Conservation (phyloP, 441 rosid genomes). For the Pelargonium citronellum region DNA sequence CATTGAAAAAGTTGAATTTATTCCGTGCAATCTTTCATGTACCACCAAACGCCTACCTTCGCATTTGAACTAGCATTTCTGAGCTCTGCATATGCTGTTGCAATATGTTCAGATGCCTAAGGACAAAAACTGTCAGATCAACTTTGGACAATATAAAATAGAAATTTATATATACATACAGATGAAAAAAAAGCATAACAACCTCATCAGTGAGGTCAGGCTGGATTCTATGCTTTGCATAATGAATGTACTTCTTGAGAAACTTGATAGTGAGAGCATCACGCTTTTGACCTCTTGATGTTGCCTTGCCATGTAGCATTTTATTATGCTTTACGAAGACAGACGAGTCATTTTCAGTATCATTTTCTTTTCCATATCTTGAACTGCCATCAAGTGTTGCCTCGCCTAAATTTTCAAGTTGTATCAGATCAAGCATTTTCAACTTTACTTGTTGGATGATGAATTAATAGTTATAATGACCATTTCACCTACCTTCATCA, state of each 20-base stretch:
- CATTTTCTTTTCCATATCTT: constrained; percentile 73
- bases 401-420: constrained; percentile 43
- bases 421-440: constrained; percentile 23
- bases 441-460: constrained; percentile 4
- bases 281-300: constrained; percentile 58
- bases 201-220: constrained; percentile 97
- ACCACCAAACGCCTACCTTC: constrained; percentile 46
- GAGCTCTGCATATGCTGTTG: constrained; percentile 90
- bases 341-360: constrained; percentile 60
- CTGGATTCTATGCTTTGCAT: constrained; percentile 89
- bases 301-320: constrained; percentile 80
- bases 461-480: constrained; percentile 12
- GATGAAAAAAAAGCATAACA: constrained; percentile 9
- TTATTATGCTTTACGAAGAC: constrained; percentile 86
- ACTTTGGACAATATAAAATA: neutral
- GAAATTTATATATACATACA: neutral
- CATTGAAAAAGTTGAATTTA: neutral
- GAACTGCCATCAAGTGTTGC: constrained; percentile 54
- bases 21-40: neutral
- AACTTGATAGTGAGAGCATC: constrained; percentile 79
- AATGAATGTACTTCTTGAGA: constrained; percentile 91
- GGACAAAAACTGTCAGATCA: constrained; percentile 8
- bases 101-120: constrained; percentile 88
- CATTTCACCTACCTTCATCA: constrained; percentile 57
- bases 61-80: constrained; percentile 69